phyloP scores from a whole-genome alignment of 2,329 filamentous ascomycete species.

The Aspergillus intermedius region DNA sequence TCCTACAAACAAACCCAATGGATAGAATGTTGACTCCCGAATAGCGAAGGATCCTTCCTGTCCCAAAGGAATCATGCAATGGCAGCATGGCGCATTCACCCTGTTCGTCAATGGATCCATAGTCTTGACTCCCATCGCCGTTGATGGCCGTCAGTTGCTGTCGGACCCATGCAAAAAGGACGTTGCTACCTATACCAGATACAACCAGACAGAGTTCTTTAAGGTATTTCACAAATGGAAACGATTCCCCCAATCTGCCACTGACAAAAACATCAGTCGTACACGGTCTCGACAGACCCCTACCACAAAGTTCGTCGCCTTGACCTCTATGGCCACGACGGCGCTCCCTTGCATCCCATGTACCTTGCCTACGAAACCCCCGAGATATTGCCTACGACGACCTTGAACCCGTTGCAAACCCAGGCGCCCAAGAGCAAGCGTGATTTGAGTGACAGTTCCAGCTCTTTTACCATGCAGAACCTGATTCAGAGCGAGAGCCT shows the following conservation, averaged over 20 bases:
- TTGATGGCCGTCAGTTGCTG: constrained; percentile 61
- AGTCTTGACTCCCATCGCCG: constrained; percentile 52
- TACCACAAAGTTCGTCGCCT: constrained; percentile 59
- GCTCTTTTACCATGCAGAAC: constrained; percentile 18
- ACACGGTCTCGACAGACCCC: constrained; percentile 46
- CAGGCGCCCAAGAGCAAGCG: constrained; percentile 35
- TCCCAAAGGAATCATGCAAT: constrained; percentile 62
- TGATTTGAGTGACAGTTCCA: constrained; percentile 9
- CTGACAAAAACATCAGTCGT: constrained; percentile 26
- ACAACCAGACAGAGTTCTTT: constrained; percentile 59
- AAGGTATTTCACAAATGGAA: constrained; percentile 40
- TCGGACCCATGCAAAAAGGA: constrained; percentile 58
- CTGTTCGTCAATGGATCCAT: constrained; percentile 54
- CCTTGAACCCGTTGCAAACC: constrained; percentile 52
- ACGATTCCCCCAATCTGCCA: not conserved
- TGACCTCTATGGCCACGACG: constrained; percentile 59
- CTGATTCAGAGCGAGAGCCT: constrained; percentile 27
- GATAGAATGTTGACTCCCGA: constrained; percentile 6
- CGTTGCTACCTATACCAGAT: constrained; percentile 56
- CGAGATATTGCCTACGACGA: constrained; percentile 63
- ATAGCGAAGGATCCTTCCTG: constrained; percentile 55
- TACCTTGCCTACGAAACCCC: constrained; percentile 59
- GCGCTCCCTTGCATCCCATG: constrained; percentile 60
- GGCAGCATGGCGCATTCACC: constrained; percentile 62
- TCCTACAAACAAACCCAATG: not conserved